Conservation (phyloP, 495 filamentous ascomycete species). For the Daldinia loculata region DNA sequence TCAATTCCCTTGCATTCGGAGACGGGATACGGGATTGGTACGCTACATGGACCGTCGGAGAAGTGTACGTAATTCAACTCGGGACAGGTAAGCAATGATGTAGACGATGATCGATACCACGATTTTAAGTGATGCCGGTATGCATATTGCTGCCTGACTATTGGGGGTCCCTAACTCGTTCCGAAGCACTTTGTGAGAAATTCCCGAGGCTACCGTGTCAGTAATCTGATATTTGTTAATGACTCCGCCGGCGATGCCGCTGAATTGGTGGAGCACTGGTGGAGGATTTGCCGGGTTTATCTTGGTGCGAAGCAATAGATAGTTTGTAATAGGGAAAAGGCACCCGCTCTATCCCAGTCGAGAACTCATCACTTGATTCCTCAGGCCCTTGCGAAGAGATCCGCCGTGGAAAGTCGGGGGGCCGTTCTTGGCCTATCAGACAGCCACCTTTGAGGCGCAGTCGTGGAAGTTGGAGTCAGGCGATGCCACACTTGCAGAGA, state of each 20-base stretch:
- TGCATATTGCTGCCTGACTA: constrained; percentile 34
- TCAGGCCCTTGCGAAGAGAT: constrained; percentile 26
- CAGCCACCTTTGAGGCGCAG: constrained; percentile 49
- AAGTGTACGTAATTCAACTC: constrained; percentile 34
- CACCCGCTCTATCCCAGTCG: constrained; percentile 29
- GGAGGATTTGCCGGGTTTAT: constrained; percentile 35
- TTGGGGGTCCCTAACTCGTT: constrained; percentile 16
- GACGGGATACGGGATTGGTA: constrained; percentile 6
- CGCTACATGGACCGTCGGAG: not conserved
- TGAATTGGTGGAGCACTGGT: constrained; percentile 33
- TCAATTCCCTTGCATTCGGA: constrained; percentile 7
- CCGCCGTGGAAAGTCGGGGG: constrained; percentile 30
- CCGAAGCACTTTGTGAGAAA: constrained; percentile 5
- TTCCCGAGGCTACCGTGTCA: constrained; percentile 28
- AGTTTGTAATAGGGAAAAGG: constrained; percentile 26
- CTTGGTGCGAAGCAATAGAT: constrained; percentile 32
- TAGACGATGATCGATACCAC: constrained; percentile 19
- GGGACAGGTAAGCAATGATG: constrained; percentile 34
- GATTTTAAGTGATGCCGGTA: constrained; percentile 15
- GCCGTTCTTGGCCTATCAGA: constrained; percentile 39
- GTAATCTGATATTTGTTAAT: constrained; percentile 47
- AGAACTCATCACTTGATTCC: constrained; percentile 39
- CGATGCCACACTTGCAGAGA: constrained; percentile 38
- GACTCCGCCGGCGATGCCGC: constrained; percentile 48
- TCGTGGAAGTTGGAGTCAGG: constrained; percentile 40